A percentile compares a stretch with the other conserved stretches of the same genome.
Conservation (phyloP, 352 stramenopile species). For the Globisporangium middletonii region DNA sequence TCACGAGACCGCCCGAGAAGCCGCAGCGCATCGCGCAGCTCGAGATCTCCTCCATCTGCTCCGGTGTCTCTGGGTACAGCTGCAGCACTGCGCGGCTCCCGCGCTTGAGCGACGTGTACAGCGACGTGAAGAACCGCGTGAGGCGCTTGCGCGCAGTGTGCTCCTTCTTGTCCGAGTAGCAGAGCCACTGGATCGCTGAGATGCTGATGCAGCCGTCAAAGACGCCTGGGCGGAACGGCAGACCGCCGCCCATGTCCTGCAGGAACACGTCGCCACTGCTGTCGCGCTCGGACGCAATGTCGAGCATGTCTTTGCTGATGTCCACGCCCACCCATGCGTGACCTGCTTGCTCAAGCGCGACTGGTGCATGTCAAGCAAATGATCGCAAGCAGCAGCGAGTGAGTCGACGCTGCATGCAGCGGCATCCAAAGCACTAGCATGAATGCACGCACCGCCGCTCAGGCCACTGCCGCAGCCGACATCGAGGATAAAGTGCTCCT, state of each 20-base stretch:
- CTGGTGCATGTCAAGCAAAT: slow-evolving; percentile 19
- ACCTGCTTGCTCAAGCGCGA: slow-evolving; percentile 87
- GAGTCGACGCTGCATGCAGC: not conserved
- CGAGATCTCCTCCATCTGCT: slow-evolving; percentile 95
- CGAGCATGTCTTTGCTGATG: slow-evolving; percentile 98
- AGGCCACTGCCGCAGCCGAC: slow-evolving; percentile 96
- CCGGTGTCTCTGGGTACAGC: slow-evolving; percentile 97
- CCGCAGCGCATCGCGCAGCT: slow-evolving; percentile 84
- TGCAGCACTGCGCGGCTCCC: slow-evolving; percentile 95
- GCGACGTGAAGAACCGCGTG: slow-evolving; percentile 95
- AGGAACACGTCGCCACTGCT: slow-evolving; percentile 86
- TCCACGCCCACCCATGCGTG: slow-evolving; percentile 98
- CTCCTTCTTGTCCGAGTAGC: slow-evolving; percentile 97
- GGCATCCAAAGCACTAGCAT: no score
- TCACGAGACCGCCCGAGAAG: slow-evolving; percentile 95
- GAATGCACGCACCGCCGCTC: slow-evolving; percentile 74
- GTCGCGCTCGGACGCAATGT: slow-evolving; percentile 94
- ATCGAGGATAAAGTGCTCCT: slow-evolving; percentile 92
- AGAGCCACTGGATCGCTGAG: slow-evolving; percentile 99
- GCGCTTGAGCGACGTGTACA: slow-evolving; percentile 84
- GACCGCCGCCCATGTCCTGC: slow-evolving; percentile 97
- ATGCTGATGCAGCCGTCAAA: slow-evolving; percentile 99
- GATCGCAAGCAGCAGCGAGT: not conserved
- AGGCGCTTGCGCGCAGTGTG: slow-evolving; percentile 93
- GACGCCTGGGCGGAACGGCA: slow-evolving; percentile 95